Percentiles rank a stretch among this genome's conserved stretches.
Evolutionary conservation across 139 green algal genomes (phyloP).

Genomic region (Trebouxia sp.): DNA sequence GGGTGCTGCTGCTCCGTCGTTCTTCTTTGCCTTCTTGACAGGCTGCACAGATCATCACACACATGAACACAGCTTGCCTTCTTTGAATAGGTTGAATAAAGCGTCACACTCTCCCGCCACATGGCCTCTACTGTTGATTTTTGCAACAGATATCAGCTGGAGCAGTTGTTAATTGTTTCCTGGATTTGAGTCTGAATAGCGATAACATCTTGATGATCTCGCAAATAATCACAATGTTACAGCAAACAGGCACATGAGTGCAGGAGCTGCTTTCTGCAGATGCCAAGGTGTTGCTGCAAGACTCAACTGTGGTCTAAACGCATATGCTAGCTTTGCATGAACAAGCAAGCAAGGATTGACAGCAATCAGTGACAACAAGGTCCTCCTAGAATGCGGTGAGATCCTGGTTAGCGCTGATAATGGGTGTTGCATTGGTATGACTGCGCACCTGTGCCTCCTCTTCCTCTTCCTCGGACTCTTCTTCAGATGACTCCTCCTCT

Average conservation of each 20-base stretch:
- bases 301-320: too few species aligned
- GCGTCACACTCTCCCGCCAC: not conserved
- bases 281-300: too few species aligned
- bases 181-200: constrained; percentile 9
- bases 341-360: not conserved
- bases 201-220: not conserved
- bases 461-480: constrained; percentile 35
- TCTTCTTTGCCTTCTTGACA: constrained; percentile 57
- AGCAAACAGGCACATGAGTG: too few species aligned
- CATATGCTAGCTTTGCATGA: too few species aligned
- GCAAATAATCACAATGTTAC: too few species aligned
- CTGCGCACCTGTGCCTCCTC: constrained; percentile 4
- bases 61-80: constrained; percentile 28
- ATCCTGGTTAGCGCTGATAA: not conserved
- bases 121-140: too few species aligned
- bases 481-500: constrained; percentile 39
- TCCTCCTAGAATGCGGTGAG: not conserved
- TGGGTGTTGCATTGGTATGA: not conserved
- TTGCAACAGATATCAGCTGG: not conserved
- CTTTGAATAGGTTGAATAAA: not conserved
- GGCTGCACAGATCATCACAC: not conserved
- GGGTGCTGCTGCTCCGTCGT: constrained; percentile 11
- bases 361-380: not conserved
- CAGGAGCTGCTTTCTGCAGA: too few species aligned
- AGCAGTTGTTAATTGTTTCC: not conserved